Evolutionary conservation across 2,329 filamentous ascomycete species (phyloP).

Genomic region (Magnaporthales sp.): DNA sequence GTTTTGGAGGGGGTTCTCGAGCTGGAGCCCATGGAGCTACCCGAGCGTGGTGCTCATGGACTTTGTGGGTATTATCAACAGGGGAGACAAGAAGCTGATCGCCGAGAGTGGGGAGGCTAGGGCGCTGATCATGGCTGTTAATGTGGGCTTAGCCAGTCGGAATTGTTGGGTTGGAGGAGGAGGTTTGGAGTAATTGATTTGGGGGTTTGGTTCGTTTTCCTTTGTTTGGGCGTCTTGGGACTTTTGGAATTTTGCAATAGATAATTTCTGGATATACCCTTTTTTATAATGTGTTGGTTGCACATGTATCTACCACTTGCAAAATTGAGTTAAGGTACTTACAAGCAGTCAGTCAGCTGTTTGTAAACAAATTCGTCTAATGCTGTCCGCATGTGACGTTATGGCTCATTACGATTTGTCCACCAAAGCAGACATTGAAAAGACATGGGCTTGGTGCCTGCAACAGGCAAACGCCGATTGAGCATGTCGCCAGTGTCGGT

Average conservation of each 20-base stretch:
- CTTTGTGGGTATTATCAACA: slow-evolving; percentile 7
- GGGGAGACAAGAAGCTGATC: slow-evolving; percentile 1
- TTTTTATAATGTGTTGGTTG: not conserved
- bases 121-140: slow-evolving; percentile 6
- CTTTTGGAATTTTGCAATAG: not conserved
- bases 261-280: not conserved
- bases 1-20: slow-evolving; percentile 22
- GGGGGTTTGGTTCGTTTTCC: not conserved
- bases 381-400: too few species aligned
- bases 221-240: not conserved
- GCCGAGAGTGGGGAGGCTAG: slow-evolving; percentile 2
- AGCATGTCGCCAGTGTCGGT: too few species aligned
- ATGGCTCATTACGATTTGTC: too few species aligned
- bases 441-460: too few species aligned
- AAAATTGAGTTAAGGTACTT: too few species aligned
- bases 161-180: slow-evolving; percentile 6
- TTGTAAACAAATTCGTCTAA: too few species aligned
- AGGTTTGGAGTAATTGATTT: not conserved
- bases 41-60: slow-evolving; percentile 13
- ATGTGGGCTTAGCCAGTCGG: slow-evolving; percentile 6
- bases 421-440: too few species aligned
- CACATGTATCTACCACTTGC: too few species aligned
- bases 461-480: too few species aligned
- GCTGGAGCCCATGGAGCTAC: slow-evolving; percentile 12
- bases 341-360: too few species aligned